phyloP scores from a whole-genome alignment of 176 grass and related monocot genomes.

The Bothriochloa decipiens region DNA sequence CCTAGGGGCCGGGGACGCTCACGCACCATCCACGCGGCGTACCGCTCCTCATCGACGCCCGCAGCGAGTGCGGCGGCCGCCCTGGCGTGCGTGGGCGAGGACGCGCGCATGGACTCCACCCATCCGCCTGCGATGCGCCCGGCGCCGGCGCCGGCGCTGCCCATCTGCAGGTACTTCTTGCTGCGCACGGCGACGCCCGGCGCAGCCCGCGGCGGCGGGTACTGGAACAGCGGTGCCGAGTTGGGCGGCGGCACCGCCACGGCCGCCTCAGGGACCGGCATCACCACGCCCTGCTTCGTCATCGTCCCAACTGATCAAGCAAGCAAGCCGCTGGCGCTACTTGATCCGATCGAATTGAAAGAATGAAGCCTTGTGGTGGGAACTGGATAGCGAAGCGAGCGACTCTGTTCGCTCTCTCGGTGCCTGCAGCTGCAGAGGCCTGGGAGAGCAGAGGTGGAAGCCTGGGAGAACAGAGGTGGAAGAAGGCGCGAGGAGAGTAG shows the following conservation, averaged over 20 bases:
- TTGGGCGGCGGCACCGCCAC: conserved; percentile 37
- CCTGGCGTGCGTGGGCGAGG: conserved; percentile 88
- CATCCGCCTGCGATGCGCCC: conserved; percentile 35
- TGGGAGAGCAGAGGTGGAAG: background rate
- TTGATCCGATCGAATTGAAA: background rate
- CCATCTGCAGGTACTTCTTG: conserved; percentile 54
- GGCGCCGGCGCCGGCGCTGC: background rate
- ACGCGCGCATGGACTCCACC: conserved; percentile 62
- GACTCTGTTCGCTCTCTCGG: background rate
- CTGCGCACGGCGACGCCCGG: conserved; percentile 40
- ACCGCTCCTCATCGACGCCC: conserved; percentile 36
- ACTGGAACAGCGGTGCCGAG: conserved; percentile 32
- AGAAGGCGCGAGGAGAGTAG: background rate
- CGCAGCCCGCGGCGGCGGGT: conserved; percentile 43
- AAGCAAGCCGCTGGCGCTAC: background rate
- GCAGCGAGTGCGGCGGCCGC: conserved; percentile 52
- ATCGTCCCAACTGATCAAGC: conserved; percentile 32
- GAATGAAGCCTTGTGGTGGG: background rate
- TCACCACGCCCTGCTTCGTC: conserved; percentile 79
- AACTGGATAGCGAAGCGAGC: background rate
- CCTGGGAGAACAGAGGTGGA: background rate
- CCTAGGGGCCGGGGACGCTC: background rate
- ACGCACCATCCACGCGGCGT: conserved; percentile 54
- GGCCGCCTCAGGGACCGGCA: conserved; percentile 39
- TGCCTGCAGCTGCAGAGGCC: background rate